Percentiles rank a stretch among this genome's conserved stretches.
phyloP scores from a whole-genome alignment of 1,139 yeast species.

The Diutina sp. region DNA sequence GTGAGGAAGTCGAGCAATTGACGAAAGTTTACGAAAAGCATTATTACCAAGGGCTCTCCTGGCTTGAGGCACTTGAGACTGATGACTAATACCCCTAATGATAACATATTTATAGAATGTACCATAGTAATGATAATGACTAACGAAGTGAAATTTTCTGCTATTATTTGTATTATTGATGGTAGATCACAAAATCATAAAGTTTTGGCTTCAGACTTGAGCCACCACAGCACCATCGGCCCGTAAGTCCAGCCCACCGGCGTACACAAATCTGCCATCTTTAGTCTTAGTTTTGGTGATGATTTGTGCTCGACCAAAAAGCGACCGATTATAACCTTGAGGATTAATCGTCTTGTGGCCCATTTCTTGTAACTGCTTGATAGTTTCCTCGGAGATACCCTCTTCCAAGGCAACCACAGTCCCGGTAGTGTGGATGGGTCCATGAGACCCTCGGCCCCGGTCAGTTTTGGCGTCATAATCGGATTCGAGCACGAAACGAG shows the following conservation, averaged over 20 bases:
- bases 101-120: not conserved
- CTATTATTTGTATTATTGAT: not conserved
- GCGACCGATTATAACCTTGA: conserved; percentile 31
- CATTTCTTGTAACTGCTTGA: conserved; percentile 27
- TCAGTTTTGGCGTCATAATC: conserved; percentile 21
- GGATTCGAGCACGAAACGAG: conserved; percentile 46
- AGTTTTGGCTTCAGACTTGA: conserved; percentile 4
- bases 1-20: conserved; percentile 21
- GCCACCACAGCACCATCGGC: conserved; percentile 78
- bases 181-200: too few relatives aligned
- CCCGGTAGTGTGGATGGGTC: conserved; percentile 48
- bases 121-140: not conserved
- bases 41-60: conserved; percentile 28
- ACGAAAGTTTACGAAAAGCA: conserved; percentile 5
- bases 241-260: conserved; percentile 68
- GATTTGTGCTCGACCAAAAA: conserved; percentile 67
- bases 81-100: not conserved
- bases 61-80: conserved; percentile 5
- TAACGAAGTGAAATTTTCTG: too few relatives aligned
- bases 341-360: conserved; percentile 48
- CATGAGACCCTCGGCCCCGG: conserved; percentile 48
- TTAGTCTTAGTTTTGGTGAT: conserved; percentile 31
- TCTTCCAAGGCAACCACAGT: conserved; percentile 58
- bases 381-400: conserved; percentile 35
- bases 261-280: conserved; percentile 32